A percentile compares a stretch with the other conserved stretches of the same genome.
Evolutionary conservation across 805 yeast genomes (phyloP).

Genomic region (Candida argentea): DNA sequence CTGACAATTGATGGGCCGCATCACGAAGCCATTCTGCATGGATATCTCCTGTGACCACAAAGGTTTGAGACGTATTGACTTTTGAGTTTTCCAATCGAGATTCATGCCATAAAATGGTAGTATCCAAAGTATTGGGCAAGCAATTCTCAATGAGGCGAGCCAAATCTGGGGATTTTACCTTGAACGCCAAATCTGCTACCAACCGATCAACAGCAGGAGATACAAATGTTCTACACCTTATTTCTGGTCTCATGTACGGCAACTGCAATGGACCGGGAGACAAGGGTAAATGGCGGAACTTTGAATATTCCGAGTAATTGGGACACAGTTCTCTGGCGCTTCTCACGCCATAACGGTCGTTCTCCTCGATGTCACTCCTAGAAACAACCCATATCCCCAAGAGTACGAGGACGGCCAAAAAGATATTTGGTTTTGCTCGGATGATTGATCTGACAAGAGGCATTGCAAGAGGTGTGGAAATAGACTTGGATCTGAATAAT

Average conservation of each 20-base stretch:
- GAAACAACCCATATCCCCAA: neutral
- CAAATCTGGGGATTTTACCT: conserved; percentile 53
- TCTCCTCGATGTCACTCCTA: conserved; percentile 3
- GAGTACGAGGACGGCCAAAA: neutral
- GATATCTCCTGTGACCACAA: conserved; percentile 85
- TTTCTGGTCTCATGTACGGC: conserved; percentile 71
- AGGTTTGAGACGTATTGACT: conserved; percentile 39
- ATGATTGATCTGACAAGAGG: too few species aligned
- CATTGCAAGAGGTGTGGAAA: too few species aligned
- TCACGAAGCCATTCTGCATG: conserved; percentile 92
- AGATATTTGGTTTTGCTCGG: neutral
- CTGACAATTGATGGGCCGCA: conserved; percentile 72
- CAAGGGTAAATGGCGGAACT: conserved; percentile 43
- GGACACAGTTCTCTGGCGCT: conserved; percentile 41
- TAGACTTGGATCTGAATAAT: too few species aligned
- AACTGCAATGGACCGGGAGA: conserved; percentile 44
- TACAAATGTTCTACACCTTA: conserved; percentile 61
- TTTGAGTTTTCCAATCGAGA: conserved; percentile 7
- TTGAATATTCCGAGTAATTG: conserved; percentile 53
- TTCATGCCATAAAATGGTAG: conserved; percentile 69
- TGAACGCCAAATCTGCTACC: conserved; percentile 39
- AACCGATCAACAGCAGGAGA: conserved; percentile 53
- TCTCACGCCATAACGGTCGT: conserved; percentile 13
- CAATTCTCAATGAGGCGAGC: conserved; percentile 72
- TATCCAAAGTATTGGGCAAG: conserved; percentile 80